Base-by-base conservation (phyloP, 768 basidiomycete genomes). In the Rickenella mellea region DNA sequence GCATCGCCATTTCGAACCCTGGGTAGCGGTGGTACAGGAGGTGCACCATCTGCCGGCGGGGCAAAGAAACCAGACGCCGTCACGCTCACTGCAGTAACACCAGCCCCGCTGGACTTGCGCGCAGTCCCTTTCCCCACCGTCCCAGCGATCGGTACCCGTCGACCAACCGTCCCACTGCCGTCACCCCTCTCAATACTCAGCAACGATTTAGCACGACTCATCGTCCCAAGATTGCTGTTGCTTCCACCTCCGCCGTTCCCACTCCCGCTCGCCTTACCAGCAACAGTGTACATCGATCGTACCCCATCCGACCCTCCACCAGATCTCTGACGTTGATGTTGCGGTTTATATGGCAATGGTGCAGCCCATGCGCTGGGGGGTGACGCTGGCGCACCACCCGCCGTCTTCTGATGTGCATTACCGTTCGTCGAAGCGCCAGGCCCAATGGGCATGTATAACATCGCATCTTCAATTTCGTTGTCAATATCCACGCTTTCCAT, bases 21-120 rank as follows among this genome's bases (percentile, higher is more conserved):
- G 3, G 46, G 58, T 41, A 49, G 46, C 21, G 48, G 39, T 25
- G 58, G 56, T 4, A 58, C 55, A 5, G 58, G 53, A 9, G 62
- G 57, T 29, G 60, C 53, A 2, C 54, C 48, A n/a, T n/a, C n/a
- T 31, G 53, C 42, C 8, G 82, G 78, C 4, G 83, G 67, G 10
- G 69, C 64, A 58, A 90, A 90, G 56, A 89, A 89, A 0, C 87
- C 88, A 17, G 69, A 70, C 26, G 84, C 87, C 25, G 81, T 86
- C 35, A 90, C 68, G 14, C 85, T 71, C 33, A 82, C 56, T 21
- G 85, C 80, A 62, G 84, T 81, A 43, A 89, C 87, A 24, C 75
- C 82, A 17, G 83, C 76, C 12, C 81, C 87, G 40, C 70, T 68
- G 32, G 73, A 61, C 65, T 86, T 87, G 46, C 61, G 53, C 53